Evolutionary conservation across 2,329 filamentous ascomycete genomes (phyloP), one percentile per base, ranked within the genome.

Genomic region (Calycina herbarum): DNA sequence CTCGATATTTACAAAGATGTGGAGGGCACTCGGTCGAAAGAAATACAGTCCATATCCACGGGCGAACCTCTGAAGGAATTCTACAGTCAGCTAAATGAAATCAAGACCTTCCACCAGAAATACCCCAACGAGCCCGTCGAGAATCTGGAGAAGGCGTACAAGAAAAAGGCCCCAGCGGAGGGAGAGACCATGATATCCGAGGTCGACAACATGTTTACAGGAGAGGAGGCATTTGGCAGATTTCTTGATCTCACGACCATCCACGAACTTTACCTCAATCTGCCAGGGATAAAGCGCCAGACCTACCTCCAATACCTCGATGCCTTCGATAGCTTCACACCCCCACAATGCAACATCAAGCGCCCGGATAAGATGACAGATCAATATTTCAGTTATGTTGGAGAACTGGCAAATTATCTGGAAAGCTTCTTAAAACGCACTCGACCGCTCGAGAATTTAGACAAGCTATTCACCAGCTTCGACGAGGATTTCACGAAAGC

Each of bases 41-140:
- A 99, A 79, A 86, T 97, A 62, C 92, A 96, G 74, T 83, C 89
- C 54, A 90, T 98, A 64, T 90, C 91, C 40, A 90, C 89, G 0
- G 93, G 92, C 70, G 94, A 98, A 72, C 87, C 92, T 0, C 93
- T 97, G 76, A 91, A 93, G 56, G 89, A 94, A 69, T 99, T 99
- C 79, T 94, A 97, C 82, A 91, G 89, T 71, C 91, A 96, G 74
- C 81, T 96, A 17, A 83, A 86, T 65, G 86, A 89, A 31, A 90
- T 97, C 74, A 95, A 93, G 74, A 88, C 91, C 59, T 96, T 96
- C 76, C 94, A 99, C 78, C 86, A 89, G 66, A 88, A 90, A 72
- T 97, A 99, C 75, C 94, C 94, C 0, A 96, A 96, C 79, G 93
- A 97, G 76, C 93, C 92, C 35, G 92, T 96, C 59, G 95, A 99